Percentiles rank a stretch among this genome's conserved stretches.
Conservation (phyloP, 2,329 filamentous ascomycete species). For the Colletotrichum horii region DNA sequence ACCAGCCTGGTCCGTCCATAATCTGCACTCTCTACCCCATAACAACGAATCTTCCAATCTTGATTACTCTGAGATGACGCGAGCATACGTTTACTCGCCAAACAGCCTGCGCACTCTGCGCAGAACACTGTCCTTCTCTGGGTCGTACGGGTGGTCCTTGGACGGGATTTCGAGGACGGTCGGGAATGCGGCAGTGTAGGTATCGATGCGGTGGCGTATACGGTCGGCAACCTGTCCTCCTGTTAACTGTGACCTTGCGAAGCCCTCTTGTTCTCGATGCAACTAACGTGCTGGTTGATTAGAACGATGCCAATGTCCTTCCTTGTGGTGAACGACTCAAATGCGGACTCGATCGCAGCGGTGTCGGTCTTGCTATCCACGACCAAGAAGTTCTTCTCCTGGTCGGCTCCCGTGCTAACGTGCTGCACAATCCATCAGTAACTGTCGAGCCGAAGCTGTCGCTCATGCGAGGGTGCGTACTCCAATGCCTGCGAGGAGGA, state of each 20-base stretch:
- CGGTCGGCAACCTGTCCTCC: conserved; percentile 80
- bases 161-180: conserved; percentile 95
- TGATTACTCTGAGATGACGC: background rate
- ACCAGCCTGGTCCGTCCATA: background rate
- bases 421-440: conserved; percentile 61
- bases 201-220: conserved; percentile 90
- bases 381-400: conserved; percentile 97
- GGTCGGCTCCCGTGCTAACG: conserved; percentile 85
- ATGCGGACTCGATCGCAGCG: conserved; percentile 84
- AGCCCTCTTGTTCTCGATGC: background rate
- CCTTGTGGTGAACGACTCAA: conserved; percentile 85
- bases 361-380: conserved; percentile 94
- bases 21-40: background rate
- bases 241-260: conserved; percentile 24
- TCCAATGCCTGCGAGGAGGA: conserved; percentile 93
- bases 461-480: conserved; percentile 56
- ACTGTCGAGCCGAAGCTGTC: background rate
- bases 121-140: conserved; percentile 97
- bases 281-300: conserved; percentile 93
- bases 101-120: conserved; percentile 77
- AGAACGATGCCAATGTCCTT: conserved; percentile 97
- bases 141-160: conserved; percentile 98
- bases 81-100: conserved; percentile 62
- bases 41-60: background rate
- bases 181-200: conserved; percentile 94